Base-by-base conservation (phyloP, 192 early-diverging fungal genomes). In the Mycoemilia scoparia region DNA sequence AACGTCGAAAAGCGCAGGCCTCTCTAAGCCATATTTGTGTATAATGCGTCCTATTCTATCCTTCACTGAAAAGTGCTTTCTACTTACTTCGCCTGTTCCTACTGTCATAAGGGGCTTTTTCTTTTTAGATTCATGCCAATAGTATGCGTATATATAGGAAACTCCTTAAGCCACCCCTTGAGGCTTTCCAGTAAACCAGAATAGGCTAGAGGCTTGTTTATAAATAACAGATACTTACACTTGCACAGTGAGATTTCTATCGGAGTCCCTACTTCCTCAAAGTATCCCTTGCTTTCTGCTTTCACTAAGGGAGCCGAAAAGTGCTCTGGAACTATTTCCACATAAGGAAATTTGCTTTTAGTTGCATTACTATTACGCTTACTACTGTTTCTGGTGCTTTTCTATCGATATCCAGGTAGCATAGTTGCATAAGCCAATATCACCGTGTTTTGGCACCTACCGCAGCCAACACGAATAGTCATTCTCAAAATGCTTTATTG, bases 281-380 rank as follows among this genome's bases (percentile, higher is more conserved):
- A 64, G 25, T 54, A 61, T 7, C 67, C 74, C 10, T 61, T 49
- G 20, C 74, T 74, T 17, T 53, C 49, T 2, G 68, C 74, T 34
- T 74, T 60, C 39, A 71, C 51, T 24, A 79, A 51, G 7, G 76
- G 76, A n/a, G 72, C 74, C 7, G 76, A 79, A 54, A 79, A 79
- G 39, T 79, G 76, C 43, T 79, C 76, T 14, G 76, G 76, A 14
- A 79, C 75, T 71, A 48, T 31, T 39, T 9, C 2, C 3, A 4
- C 11, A n/a, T 32, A 17, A 22, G 8, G 12, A 24, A 9, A 17
- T 11, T 15, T 15, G 7, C 12, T 4, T 31, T 38, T 24, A 38
- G 19, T 5, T 34, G 7, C n/a, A n/a, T n/a, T n/a, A n/a, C n/a
- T n/a, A n/a, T n/a, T n/a, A n/a, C n/a, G n/a, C n/a, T n/a, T n/a